Evolutionary conservation across 2,329 filamentous ascomycete species (phyloP).

Genomic region (Colletotrichum lini): DNA sequence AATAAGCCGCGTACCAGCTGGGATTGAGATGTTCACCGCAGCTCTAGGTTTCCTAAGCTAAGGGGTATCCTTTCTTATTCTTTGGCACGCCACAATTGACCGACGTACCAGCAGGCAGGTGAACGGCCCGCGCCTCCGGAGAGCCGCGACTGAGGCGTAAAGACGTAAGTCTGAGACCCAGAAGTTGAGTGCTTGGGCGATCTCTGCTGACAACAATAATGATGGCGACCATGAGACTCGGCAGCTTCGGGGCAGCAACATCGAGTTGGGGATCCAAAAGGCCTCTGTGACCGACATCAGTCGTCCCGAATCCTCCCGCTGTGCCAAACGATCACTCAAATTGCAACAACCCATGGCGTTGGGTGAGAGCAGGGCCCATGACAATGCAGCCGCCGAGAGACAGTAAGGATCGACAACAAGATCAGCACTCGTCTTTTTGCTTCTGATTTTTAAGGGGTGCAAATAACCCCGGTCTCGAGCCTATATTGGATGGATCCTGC

Average conservation of each 20-base stretch:
- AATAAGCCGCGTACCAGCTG: too few species aligned
- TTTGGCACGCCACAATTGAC: background rate
- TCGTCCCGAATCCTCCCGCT: background rate
- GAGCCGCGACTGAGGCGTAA: background rate
- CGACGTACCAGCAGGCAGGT: too few species aligned
- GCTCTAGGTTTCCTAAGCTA: background rate
- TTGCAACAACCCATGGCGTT: background rate
- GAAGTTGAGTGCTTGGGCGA: background rate
- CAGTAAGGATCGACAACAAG: constrained; percentile 18
- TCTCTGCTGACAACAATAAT: background rate
- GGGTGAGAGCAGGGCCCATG: background rate
- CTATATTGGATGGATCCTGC: background rate
- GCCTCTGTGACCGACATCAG: background rate
- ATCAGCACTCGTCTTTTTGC: constrained; percentile 10
- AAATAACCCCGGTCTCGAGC: background rate
- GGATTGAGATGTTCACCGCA: background rate
- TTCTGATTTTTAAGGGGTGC: background rate
- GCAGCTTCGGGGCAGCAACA: background rate
- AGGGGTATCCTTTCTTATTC: too few species aligned
- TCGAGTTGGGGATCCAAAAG: background rate
- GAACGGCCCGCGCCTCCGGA: background rate
- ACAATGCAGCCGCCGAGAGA: constrained; percentile 8
- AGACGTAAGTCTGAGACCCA: background rate
- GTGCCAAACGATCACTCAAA: background rate
- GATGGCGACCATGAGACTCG: background rate